These are phyloP conservation scores for Cryoendolithus antarcticus DNA, from an alignment of 2,329 filamentous ascomycete genomes.

Conservation along the genomic window DNA sequence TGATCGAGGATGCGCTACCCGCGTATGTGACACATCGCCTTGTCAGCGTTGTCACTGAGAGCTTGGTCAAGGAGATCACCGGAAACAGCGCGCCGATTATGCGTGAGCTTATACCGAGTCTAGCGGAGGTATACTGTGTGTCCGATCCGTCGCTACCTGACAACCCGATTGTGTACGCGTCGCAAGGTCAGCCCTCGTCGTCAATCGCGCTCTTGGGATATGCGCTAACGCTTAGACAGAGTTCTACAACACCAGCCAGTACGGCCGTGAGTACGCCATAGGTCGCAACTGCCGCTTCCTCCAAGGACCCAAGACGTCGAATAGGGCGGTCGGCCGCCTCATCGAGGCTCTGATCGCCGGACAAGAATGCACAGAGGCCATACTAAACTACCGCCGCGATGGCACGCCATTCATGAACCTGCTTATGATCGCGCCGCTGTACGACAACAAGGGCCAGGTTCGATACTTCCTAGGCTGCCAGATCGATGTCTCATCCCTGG, in stretches of 20 bases:
- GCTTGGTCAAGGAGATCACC: slow-evolving; percentile 32
- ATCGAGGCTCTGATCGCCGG: slow-evolving; percentile 25
- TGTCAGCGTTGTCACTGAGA: slow-evolving; percentile 29
- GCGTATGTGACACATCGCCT: slow-evolving; percentile 30
- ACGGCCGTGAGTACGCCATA: slow-evolving; percentile 30
- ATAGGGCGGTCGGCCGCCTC: slow-evolving; percentile 23
- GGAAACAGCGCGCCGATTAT: slow-evolving; percentile 28
- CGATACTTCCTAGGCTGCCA: slow-evolving; percentile 30
- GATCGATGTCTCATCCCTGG: slow-evolving; percentile 26
- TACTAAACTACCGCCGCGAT: slow-evolving; percentile 32
- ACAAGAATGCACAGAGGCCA: slow-evolving; percentile 30
- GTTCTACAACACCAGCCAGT: slow-evolving; percentile 33
- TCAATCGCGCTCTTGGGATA: background rate
- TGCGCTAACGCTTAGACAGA: slow-evolving; percentile 13
- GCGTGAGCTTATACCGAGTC: slow-evolving; percentile 27
- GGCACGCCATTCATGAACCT: slow-evolving; percentile 31
- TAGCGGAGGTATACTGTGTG: slow-evolving; percentile 35
- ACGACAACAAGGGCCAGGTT: slow-evolving; percentile 29
- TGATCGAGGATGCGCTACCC: slow-evolving; percentile 31
- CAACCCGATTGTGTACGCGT: slow-evolving; percentile 35
- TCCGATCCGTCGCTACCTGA: slow-evolving; percentile 31
- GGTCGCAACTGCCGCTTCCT: slow-evolving; percentile 35
- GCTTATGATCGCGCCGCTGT: slow-evolving; percentile 28
- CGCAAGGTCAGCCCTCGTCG: slow-evolving; percentile 20
- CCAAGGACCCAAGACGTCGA: slow-evolving; percentile 29